A percentile compares a stretch with the other conserved stretches of the same genome.
phyloP scores from a whole-genome alignment of 2,329 filamentous ascomycete genomes.

The Cytospora schulzeri region DNA sequence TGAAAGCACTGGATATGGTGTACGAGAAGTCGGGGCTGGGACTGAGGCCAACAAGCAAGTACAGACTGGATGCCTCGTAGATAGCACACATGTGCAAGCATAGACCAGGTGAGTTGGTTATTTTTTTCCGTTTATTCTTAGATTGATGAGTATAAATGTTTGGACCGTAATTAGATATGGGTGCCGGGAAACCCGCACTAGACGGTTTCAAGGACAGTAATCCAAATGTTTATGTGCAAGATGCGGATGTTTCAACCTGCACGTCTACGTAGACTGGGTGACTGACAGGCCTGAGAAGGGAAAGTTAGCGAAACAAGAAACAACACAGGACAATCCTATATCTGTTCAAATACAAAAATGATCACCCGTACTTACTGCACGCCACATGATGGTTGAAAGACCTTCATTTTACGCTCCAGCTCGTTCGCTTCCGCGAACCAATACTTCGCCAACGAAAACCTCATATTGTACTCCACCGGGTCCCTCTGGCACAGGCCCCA shows the following conservation, averaged over 20 bases:
- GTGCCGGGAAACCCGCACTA: too few species aligned
- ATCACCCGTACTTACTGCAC: neutral
- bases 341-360: neutral
- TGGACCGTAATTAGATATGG: too few species aligned
- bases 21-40: slow-evolving; percentile 43
- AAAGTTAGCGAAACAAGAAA: neutral
- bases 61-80: neutral
- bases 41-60: slow-evolving; percentile 26
- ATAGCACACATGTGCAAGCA: neutral
- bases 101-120: neutral
- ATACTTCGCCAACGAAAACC: neutral
- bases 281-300: neutral
- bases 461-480: neutral
- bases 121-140: too few species aligned
- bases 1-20: slow-evolving; percentile 50
- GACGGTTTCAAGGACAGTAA: too few species aligned
- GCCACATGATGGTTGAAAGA: neutral
- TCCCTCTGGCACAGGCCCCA: neutral
- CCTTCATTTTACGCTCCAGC: neutral
- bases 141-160: neutral
- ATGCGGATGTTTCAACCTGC: neutral
- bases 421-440: neutral
- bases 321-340: too few species aligned
- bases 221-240: too few species aligned
- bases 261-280: too few species aligned